phyloP scores from a whole-genome alignment of 1,284 basidiomycete genomes.

The Ganoderma leucocontextum region DNA sequence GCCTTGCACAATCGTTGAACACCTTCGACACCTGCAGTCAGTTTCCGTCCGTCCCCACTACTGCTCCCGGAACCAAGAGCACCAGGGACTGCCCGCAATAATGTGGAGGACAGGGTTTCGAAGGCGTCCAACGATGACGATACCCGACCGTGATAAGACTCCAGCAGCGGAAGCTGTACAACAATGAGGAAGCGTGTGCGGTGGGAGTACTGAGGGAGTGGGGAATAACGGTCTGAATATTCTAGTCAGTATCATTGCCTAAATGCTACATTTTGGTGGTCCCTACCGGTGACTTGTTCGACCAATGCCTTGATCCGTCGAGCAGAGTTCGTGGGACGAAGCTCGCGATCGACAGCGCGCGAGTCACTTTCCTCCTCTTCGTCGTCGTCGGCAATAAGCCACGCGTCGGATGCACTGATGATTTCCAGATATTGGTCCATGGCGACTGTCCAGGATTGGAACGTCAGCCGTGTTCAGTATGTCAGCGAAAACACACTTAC shows the following conservation, averaged over 20 bases:
- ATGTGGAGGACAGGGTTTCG: slow-evolving; percentile 86
- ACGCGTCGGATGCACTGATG: slow-evolving; percentile 84
- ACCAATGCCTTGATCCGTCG: slow-evolving; percentile 83
- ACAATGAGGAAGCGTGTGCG: slow-evolving; percentile 84
- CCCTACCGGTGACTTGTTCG: slow-evolving; percentile 86
- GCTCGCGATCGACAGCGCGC: slow-evolving; percentile 47
- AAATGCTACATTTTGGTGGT: neutral
- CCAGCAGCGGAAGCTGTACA: slow-evolving; percentile 88
- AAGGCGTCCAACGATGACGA: slow-evolving; percentile 91
- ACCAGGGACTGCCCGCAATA: slow-evolving; percentile 92
- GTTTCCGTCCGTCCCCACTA: slow-evolving; percentile 59
- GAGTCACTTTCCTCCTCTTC: slow-evolving; percentile 54
- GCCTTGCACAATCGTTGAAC: slow-evolving; percentile 86
- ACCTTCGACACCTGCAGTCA: slow-evolving; percentile 84
- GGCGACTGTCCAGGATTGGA: slow-evolving; percentile 58
- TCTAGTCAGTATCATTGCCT: neutral
- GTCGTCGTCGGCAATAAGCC: slow-evolving; percentile 84
- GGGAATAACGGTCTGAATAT: slow-evolving; percentile 83
- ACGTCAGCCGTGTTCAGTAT: neutral
- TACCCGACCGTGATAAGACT: slow-evolving; percentile 82
- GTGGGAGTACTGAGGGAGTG: slow-evolving; percentile 81
- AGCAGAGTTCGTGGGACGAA: slow-evolving; percentile 81
- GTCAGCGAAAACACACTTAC: slow-evolving; percentile 54
- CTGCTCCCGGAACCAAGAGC: slow-evolving; percentile 66
- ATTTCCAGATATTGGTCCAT: slow-evolving; percentile 86